Conservation (phyloP, 1,139 yeast genomes). For the Diutina catenulata region DNA sequence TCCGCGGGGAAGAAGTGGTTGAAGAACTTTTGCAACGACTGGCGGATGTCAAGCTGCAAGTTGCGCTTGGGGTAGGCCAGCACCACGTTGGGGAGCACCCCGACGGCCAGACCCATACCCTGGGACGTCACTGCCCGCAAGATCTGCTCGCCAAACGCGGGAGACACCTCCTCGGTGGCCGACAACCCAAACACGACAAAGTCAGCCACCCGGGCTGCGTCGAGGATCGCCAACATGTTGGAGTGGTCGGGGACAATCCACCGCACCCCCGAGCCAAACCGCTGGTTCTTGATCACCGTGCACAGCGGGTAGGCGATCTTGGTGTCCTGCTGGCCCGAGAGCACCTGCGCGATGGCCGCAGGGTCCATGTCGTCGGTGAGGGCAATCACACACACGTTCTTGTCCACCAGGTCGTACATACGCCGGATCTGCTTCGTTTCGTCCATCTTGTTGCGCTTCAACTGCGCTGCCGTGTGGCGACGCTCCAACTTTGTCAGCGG, state of each 20-base stretch:
- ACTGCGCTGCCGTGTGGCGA: slow-evolving; percentile 67
- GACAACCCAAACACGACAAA: slow-evolving; percentile 79
- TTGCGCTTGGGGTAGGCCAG: slow-evolving; percentile 62
- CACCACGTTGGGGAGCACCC: slow-evolving; percentile 68
- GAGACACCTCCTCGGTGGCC: slow-evolving; percentile 73
- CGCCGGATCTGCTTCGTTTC: slow-evolving; percentile 42
- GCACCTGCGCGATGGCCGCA: slow-evolving; percentile 36
- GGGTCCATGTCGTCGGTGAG: slow-evolving; percentile 63
- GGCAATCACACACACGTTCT: slow-evolving; percentile 71
- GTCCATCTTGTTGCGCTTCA: slow-evolving; percentile 59
- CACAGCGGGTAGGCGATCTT: slow-evolving; percentile 35
- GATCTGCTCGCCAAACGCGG: slow-evolving; percentile 73
- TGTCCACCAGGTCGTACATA: slow-evolving; percentile 79
- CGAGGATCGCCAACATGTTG: slow-evolving; percentile 60
- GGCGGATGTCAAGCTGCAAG: slow-evolving; percentile 66
- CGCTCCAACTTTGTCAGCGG: slow-evolving; percentile 53
- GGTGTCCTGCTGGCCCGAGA: slow-evolving; percentile 19
- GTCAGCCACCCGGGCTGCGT: slow-evolving; percentile 83
- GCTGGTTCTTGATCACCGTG: slow-evolving; percentile 35
- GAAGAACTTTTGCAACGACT: slow-evolving; percentile 73
- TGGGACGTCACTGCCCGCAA: slow-evolving; percentile 82
- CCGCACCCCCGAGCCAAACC: slow-evolving; percentile 69
- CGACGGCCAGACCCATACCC: slow-evolving; percentile 78
- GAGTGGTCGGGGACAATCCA: slow-evolving; percentile 63
- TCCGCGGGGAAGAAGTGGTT: slow-evolving; percentile 83